Base-by-base conservation (phyloP, 441 rosid species). In the Eutrema salsugineum region DNA sequence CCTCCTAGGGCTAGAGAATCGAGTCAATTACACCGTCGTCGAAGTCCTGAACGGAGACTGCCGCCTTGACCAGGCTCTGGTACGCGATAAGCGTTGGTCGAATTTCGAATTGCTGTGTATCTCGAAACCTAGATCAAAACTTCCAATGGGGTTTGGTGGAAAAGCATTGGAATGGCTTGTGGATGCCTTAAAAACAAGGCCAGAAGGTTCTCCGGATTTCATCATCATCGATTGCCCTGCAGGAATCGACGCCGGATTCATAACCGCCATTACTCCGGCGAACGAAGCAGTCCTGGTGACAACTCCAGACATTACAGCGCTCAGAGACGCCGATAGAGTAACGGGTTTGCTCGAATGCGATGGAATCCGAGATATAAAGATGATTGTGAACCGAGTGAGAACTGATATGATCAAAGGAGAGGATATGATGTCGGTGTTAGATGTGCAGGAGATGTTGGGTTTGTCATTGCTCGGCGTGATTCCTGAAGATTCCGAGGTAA, bases 391-490 rank as follows among this genome's bases (percentile, higher is more conserved):
- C 62, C 63, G 97, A 74, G 97, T 88, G 4, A 82, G 99, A 75
- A 94, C 97, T 1, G 97, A 91, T 76, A 90, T 94, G 99, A 94
- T 94, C n/a, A 90, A 75, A 70, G 99, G 99, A 11, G 97, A 94
- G 62, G 99, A 91, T 78, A 94, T 91, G 99, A 91, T 94, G 99
- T 94, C 96, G 4, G 96, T 94, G 72, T 80, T 94, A 11, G 97
- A 94, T 59, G 89, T 94, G 68, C 99, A 94, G 79, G 99, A 94
- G 77, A 91, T 90, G 97, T 68, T 94, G 72, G 99, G 99, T 0
- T 66, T 94, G 76, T 77, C 95, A 0, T 82, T 94, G 73, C 75
- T 94, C n/a, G 97, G 97, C 1, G 94, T 83, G 46, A 91, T 94
- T 47, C 99, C 97, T 0, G 99, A 91, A 78, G 99, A 94, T 73